Base-by-base conservation (phyloP, 73 alveolate species). In the Tetrahymena malaccensis region DNA sequence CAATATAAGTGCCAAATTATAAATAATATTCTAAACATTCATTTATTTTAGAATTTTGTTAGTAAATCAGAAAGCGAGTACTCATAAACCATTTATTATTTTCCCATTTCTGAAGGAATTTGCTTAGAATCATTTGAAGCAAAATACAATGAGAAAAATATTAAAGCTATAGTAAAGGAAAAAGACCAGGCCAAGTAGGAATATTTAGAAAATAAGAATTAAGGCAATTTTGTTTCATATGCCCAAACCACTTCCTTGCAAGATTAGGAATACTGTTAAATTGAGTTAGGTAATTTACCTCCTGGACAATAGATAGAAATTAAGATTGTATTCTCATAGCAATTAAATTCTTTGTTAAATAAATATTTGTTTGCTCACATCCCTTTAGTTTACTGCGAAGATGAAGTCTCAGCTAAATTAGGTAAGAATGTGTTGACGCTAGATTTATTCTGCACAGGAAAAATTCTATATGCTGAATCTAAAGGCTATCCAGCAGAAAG, bases 231-330 rank as follows among this genome's bases (percentile, higher is more conserved):
- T 0, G 93, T 84, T 93, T 57, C 89, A 25, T 84, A 84, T 85
- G 43, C 94, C 22, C 9, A 94, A 58, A 94, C 58, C 58, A 44
- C 44, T 38, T n/a, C 40, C 3, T 3, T 35, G 2, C 0, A 19
- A 12, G 94, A 94, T 44, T 44, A 44, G 15, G 94, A 94, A 9
- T 34, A 85, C 25, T 43, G 43, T 34, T 22, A 85, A 43, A 85
- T 94, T 12, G 93, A 94, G 34, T 13, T 94, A n/a, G 96, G 96
- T 34, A 83, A 94, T 3, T 55, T 94, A 31, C 94, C 94, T 12
- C 96, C 94, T 15, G 10, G 84, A 0, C 35, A 25, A 6, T 11
- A 84, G 34, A 33, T 94, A 34, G 40, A 38, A 34, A 43, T 94
- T 5, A 40, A 22, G 5, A 85, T 84, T 84, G 85, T 85, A 6